Base-by-base conservation (phyloP, 768 basidiomycete genomes). In the Tricholoma bakamatsutake region DNA sequence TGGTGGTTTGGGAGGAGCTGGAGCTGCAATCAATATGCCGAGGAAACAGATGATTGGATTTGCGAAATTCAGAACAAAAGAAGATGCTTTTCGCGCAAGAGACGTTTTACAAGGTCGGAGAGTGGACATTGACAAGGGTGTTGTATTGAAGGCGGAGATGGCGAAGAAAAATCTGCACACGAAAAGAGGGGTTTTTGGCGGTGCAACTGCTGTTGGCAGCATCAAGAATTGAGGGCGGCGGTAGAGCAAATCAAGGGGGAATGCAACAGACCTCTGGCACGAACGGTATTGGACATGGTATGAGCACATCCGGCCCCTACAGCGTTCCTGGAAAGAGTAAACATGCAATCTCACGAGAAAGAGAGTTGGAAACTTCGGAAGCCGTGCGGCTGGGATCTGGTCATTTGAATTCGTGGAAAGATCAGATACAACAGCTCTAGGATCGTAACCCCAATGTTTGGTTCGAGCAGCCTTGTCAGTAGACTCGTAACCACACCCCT, bases 131-230 rank as follows among this genome's bases (percentile, higher is more conserved):
- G 90, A 98, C 70, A 93, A 93, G 64, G 93, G 93, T 12, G 85
- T 90, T 0, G 87, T 94, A 2, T 70, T 99, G 35, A 98, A 98
- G 70, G 97, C 96, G 17, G 97, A 98, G 73, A 98, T 99, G 95
- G 97, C 97, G 17, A 98, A 98, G 83, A 99, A 99, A 81, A 98
- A 99, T 66, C 72, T 99, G 39, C 96, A 99, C 66, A 95, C 94
- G 18, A 97, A 96, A 75, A 78, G 92, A 34, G 90, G 90, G 2
- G 85, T 93, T 31, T 73, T 74, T 35, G 73, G 71, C 10, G 57
- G 61, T 17, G 34, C 59, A 10, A 13, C 60, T 10, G 62, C 60
- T 8, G 58, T 55, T n/a, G 21, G 54, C 60, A 7, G 52, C 54
- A 13, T 50, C 50, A n/a, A 55, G 67, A 11, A 64, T 62, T 34